Percentiles rank a stretch among this genome's conserved stretches.
phyloP scores from a whole-genome alignment of 2,329 filamentous ascomycete species.

The Aureobasidium sp. region DNA sequence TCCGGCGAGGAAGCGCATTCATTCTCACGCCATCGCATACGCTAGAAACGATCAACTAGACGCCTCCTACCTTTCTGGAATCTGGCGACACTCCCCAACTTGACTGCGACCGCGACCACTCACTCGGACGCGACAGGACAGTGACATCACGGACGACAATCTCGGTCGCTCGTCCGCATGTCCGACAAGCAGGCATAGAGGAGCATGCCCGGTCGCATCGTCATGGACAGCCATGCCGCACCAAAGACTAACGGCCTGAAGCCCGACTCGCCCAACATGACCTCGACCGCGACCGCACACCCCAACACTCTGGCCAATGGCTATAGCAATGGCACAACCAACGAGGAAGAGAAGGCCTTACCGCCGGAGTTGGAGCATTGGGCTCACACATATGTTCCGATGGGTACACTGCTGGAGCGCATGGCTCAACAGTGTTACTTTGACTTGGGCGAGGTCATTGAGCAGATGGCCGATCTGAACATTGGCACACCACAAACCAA shows the following conservation, averaged over 20 bases:
- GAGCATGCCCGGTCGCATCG: slow-evolving; percentile 41
- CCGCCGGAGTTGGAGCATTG: slow-evolving; percentile 56
- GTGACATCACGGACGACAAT: background rate
- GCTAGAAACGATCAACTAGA: background rate
- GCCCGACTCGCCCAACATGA: slow-evolving; percentile 17
- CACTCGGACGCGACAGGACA: background rate
- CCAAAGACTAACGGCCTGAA: slow-evolving; percentile 27
- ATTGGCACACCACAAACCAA: slow-evolving; percentile 24
- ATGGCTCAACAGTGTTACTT: slow-evolving; percentile 79
- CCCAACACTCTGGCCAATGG: slow-evolving; percentile 15
- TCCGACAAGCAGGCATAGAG: slow-evolving; percentile 16
- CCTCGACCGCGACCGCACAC: slow-evolving; percentile 14
- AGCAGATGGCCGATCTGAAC: slow-evolving; percentile 55
- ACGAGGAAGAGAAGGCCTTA: background rate
- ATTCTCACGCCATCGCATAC: background rate
- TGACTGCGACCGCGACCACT: too few relatives aligned
- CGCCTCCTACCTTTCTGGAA: background rate
- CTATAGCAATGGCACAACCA: slow-evolving; percentile 9
- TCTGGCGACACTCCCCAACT: background rate
- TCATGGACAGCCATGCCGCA: slow-evolving; percentile 38
- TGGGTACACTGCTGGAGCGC: slow-evolving; percentile 66
- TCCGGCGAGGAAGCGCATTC: background rate
- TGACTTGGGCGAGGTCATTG: slow-evolving; percentile 61
- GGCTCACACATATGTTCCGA: slow-evolving; percentile 64
- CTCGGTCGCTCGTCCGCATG: slow-evolving; percentile 7